Base-by-base conservation (phyloP, 495 filamentous ascomycete species). In the Amphirosellinia nigrospora region DNA sequence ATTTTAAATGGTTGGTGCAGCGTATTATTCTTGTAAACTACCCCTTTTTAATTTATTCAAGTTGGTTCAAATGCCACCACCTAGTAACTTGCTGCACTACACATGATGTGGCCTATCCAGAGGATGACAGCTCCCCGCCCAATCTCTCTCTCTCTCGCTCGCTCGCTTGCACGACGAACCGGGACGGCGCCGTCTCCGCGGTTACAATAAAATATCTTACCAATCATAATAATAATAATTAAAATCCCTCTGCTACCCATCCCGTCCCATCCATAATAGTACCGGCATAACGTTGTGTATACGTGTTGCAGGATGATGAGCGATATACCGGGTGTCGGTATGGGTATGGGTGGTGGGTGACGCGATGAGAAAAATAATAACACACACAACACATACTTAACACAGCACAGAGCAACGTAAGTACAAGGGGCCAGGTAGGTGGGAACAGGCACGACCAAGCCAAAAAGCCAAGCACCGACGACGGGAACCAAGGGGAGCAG, bases 281-380 rank as follows among this genome's bases (percentile, higher is more conserved):
- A n/a, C n/a, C n/a, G n/a, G n/a, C n/a, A n/a, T n/a, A n/a, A n/a
- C n/a, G n/a, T n/a, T n/a, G n/a, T n/a, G n/a, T n/a, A n/a, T n/a
- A n/a, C n/a, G n/a, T n/a, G n/a, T n/a, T n/a, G n/a, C n/a, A n/a
- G n/a, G n/a, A n/a, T n/a, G n/a, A 23, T 61, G 58, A 39, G 58
- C 10, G 34, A 61, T 61, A 61, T 61, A 61, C 5, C 21, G 13
- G 19, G 58, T 26, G 16, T 28, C n/a, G 36, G 19, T 58, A 32
- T 21, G 32, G 58, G 58, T 61, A n/a, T n/a, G n/a, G n/a, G n/a
- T n/a, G n/a, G n/a, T 21, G 32, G 58, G 58, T 61, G 58, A 26
- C 36, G 58, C 58, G 9, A 58, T 63, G 41, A 63, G 23, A 45
- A 15, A 46, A 28, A 45, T 28, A 46, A 32, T 13, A 45, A 16